Conservation (phyloP, 805 yeast species). For the Candida caryicola region DNA sequence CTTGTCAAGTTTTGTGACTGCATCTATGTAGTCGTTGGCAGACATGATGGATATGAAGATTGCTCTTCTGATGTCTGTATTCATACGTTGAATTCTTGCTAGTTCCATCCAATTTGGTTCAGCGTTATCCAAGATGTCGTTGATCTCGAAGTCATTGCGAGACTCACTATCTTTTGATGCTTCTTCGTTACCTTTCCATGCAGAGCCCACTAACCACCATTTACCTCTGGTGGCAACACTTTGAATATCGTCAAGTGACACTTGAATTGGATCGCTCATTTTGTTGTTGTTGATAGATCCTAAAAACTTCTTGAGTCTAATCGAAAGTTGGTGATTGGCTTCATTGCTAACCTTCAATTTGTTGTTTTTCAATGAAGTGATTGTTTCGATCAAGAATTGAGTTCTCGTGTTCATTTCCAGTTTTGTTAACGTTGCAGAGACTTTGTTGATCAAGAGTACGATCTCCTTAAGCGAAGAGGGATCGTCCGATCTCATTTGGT, state of each 20-base stretch:
- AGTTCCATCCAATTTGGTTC: conserved; percentile 88
- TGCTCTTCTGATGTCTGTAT: conserved; percentile 92
- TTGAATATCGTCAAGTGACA: conserved; percentile 76
- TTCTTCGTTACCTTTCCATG: conserved; percentile 71
- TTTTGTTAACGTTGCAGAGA: conserved; percentile 37
- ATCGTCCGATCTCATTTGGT: conserved; percentile 85
- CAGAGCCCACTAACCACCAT: conserved; percentile 99
- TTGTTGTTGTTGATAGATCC: conserved; percentile 49
- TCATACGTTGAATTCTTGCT: conserved; percentile 87
- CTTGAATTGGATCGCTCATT: conserved; percentile 75
- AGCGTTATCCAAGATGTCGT: conserved; percentile 61
- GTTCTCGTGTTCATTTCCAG: conserved; percentile 56
- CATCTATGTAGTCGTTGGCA: conserved; percentile 87
- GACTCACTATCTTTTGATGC: conserved; percentile 17
- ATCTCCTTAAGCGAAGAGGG: conserved; percentile 83
- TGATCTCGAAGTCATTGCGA: conserved; percentile 45
- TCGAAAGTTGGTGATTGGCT: conserved; percentile 48
- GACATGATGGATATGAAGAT: conserved; percentile 94
- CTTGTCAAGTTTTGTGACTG: conserved; percentile 77
- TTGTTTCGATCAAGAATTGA: conserved; percentile 79
- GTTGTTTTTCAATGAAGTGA: conserved; percentile 83
- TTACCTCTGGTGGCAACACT: conserved; percentile 80
- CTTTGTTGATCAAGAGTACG: conserved; percentile 53
- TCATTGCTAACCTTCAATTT: conserved; percentile 60
- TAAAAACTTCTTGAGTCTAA: conserved; percentile 61